phyloP scores from a whole-genome alignment of 2,329 filamentous ascomycete species.

The Aureobasidium sp. region DNA sequence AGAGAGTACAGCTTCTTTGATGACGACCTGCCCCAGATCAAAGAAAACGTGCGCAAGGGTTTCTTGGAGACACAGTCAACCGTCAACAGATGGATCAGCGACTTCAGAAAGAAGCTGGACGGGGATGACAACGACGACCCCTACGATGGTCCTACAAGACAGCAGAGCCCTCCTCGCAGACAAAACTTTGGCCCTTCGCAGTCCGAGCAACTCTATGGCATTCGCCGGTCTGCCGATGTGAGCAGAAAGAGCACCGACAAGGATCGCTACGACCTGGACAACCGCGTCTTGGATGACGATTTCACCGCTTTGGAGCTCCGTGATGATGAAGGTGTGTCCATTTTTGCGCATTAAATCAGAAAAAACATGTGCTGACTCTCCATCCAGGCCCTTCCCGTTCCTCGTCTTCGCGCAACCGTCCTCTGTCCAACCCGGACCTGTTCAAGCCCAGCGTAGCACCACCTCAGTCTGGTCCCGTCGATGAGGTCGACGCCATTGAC shows the following conservation, averaged over 20 bases:
- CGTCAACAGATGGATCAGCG: slow-evolving; percentile 88
- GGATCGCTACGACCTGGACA: slow-evolving; percentile 90
- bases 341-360: too few relatives aligned
- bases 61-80: slow-evolving; percentile 90
- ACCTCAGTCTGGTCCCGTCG: slow-evolving; percentile 56
- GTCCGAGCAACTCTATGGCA: slow-evolving; percentile 35
- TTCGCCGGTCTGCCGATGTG: slow-evolving; percentile 27
- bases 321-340: slow-evolving; percentile 49
- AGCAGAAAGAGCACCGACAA: slow-evolving; percentile 64
- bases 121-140: slow-evolving; percentile 66
- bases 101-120: slow-evolving; percentile 86
- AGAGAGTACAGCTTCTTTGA: slow-evolving; percentile 88
- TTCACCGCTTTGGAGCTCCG: slow-evolving; percentile 62
- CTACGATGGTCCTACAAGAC: slow-evolving; percentile 30
- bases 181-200: slow-evolving; percentile 33
- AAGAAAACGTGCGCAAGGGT: slow-evolving; percentile 86
- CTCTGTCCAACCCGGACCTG: slow-evolving; percentile 68
- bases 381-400: slow-evolving; percentile 43
- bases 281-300: slow-evolving; percentile 80
- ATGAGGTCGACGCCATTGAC: slow-evolving; percentile 74
- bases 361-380: slow-evolving; percentile 21
- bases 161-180: slow-evolving; percentile 27
- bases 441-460: slow-evolving; percentile 62
- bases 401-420: slow-evolving; percentile 55
- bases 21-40: slow-evolving; percentile 86